phyloP scores from a whole-genome alignment of 257 asterid species.

The Solanum pennellii region DNA sequence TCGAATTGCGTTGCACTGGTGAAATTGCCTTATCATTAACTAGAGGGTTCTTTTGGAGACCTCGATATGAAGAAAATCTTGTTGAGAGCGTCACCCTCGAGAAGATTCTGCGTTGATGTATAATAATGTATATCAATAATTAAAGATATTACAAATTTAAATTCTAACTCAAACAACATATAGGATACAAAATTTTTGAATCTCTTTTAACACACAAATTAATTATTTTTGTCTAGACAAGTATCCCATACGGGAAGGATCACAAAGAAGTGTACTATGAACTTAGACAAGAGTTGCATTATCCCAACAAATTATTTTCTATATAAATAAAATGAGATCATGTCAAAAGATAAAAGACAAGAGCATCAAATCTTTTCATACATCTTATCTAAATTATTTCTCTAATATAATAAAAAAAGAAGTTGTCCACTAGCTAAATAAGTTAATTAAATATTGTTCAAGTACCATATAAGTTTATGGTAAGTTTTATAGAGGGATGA shows the following conservation, averaged over 20 bases:
- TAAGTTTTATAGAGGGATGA: background rate
- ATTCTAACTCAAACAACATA: too few species aligned
- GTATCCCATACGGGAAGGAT: background rate
- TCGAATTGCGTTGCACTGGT: background rate
- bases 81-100: accelerated
- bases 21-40: too few species aligned
- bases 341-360: background rate
- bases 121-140: too few species aligned
- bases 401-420: background rate
- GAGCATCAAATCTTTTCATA: background rate
- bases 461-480: background rate
- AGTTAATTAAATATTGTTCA: background rate
- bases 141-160: background rate
- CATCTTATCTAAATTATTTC: background rate
- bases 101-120: too few species aligned
- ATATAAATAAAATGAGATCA: background rate
- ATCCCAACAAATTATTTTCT: background rate
- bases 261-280: background rate
- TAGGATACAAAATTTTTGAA: background rate
- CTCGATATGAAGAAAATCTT: accelerated
- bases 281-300: background rate
- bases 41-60: too few species aligned
- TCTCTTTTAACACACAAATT: background rate
- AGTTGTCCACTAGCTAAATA: background rate
- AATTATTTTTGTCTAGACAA: background rate